Conservation (phyloP, 2,329 filamentous ascomycete genomes). For the Epichloe sibirici region DNA sequence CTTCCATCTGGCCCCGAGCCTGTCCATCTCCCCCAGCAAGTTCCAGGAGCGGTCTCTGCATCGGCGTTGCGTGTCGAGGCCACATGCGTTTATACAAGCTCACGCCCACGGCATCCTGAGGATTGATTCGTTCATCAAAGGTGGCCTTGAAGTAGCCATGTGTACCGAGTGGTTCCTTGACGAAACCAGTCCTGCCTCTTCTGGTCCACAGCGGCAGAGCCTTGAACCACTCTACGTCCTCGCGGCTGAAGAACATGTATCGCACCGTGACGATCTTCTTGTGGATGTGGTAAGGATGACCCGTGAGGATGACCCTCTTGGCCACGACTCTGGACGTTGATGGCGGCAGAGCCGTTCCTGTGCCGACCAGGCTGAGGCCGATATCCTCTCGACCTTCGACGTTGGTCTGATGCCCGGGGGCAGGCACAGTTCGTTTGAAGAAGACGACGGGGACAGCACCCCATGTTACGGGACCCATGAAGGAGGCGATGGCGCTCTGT, state of each 20-base stretch:
- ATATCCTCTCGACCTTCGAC: slow-evolving; percentile 33
- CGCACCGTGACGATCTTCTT: slow-evolving; percentile 93
- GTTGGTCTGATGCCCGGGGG: slow-evolving; percentile 28
- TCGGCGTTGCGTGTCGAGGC: slow-evolving; percentile 53
- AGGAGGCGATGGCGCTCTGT: slow-evolving; percentile 76
- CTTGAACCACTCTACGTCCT: slow-evolving; percentile 97
- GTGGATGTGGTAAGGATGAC: slow-evolving; percentile 97
- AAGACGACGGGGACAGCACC: slow-evolving; percentile 82
- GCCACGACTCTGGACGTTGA: slow-evolving; percentile 70
- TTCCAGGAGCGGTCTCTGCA: slow-evolving; percentile 32
- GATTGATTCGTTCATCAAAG: slow-evolving; percentile 92
- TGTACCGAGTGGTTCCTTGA: slow-evolving; percentile 90
- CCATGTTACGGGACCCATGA: slow-evolving; percentile 86
- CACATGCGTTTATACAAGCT: slow-evolving; percentile 80
- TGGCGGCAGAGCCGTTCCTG: slow-evolving; percentile 75
- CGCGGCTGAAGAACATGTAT: slow-evolving; percentile 99
- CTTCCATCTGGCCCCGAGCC: slow-evolving; percentile 14
- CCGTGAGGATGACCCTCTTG: slow-evolving; percentile 87
- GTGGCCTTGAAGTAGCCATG: slow-evolving; percentile 99
- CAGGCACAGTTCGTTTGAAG: slow-evolving; percentile 50
- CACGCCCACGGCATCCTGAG: slow-evolving; percentile 85
- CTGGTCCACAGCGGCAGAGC: slow-evolving; percentile 90
- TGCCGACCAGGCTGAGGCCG: slow-evolving; percentile 63
- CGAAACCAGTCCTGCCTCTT: slow-evolving; percentile 73
- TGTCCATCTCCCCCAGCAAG: slow-evolving; percentile 10